phyloP scores from a whole-genome alignment of 768 basidiomycete genomes.

The Phlegmacium glaucopus region DNA sequence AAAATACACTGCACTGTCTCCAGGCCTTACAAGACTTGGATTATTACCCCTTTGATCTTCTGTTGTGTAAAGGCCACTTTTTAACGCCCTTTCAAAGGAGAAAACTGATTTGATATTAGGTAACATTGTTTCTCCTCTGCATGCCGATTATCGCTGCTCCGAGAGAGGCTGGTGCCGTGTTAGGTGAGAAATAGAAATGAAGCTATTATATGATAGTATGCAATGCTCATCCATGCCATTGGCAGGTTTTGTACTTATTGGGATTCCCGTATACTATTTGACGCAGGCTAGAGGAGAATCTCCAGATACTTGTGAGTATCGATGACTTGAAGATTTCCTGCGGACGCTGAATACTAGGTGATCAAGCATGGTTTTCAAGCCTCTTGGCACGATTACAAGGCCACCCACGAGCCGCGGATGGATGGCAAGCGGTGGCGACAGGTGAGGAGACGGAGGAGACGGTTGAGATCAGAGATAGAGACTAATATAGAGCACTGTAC shows the following conservation, averaged over 20 bases:
- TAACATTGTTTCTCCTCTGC: constrained; percentile 84
- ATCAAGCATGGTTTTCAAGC: constrained; percentile 20
- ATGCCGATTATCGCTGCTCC: constrained; percentile 97
- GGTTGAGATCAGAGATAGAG: constrained; percentile 50
- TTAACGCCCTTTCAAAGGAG: neutral
- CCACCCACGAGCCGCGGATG: constrained; percentile 50
- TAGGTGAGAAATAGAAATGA: constrained; percentile 45
- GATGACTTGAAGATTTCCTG: constrained; percentile 1
- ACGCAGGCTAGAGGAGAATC: constrained; percentile 52
- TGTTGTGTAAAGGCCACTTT: constrained; percentile 59
- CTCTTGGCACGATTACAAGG: constrained; percentile 47
- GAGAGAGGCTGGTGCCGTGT: constrained; percentile 78
- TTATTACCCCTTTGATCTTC: constrained; percentile 85
- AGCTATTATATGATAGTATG: constrained; percentile 15
- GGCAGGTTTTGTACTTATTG: constrained; percentile 72
- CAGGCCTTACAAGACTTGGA: constrained; percentile 92
- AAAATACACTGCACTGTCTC: neutral
- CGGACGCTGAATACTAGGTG: constrained; percentile 10
- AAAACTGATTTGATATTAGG: constrained; percentile 37
- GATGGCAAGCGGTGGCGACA: constrained; percentile 79
- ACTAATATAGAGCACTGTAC: neutral
- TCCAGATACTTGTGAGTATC: constrained; percentile 38
- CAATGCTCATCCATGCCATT: constrained; percentile 2
- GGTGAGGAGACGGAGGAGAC: constrained; percentile 66
- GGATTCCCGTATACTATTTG: constrained; percentile 80